phyloP scores from a whole-genome alignment of 1,139 yeast species.

The Tardiomyces blankii region DNA sequence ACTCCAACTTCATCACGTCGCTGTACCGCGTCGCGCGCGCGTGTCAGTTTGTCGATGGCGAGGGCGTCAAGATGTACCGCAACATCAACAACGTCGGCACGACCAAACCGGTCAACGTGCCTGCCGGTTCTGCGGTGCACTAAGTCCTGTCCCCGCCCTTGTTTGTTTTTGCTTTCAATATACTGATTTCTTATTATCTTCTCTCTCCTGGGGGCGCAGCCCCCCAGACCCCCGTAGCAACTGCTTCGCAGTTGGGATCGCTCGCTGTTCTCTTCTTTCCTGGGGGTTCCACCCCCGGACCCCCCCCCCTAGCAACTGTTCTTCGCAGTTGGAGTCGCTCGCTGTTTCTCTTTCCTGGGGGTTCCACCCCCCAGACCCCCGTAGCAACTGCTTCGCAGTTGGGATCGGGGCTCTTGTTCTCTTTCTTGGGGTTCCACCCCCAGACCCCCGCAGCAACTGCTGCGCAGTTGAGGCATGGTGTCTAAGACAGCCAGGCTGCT shows the following conservation, averaged over 20 bases:
- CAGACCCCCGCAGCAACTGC: no score
- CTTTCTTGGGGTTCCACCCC: not conserved
- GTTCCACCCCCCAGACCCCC: not conserved
- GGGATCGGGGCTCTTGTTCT: no score
- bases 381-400: no score
- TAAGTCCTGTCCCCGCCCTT: not conserved
- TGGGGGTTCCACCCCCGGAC: not conserved
- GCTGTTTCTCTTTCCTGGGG: not conserved
- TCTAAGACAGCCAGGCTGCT: no score
- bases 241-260: no score
- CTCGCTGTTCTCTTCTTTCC: not conserved
- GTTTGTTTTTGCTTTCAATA: not conserved
- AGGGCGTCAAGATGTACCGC: constrained; percentile 71
- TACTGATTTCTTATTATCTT: not conserved
- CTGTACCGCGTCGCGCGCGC: constrained; percentile 61
- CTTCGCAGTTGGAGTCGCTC: no score
- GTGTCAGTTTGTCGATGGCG: constrained; percentile 80
- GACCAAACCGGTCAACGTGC: not conserved
- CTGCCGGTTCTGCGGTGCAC: not conserved
- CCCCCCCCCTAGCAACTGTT: no score
- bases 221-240: no score
- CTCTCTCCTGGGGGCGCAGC: not conserved
- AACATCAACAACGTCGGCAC: constrained; percentile 48
- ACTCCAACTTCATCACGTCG: constrained; percentile 62
- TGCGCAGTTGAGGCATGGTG: no score